These are phyloP conservation scores for Falciphora oryzae DNA, from an alignment of 2,329 filamentous ascomycete genomes.

Conservation along the genomic window DNA sequence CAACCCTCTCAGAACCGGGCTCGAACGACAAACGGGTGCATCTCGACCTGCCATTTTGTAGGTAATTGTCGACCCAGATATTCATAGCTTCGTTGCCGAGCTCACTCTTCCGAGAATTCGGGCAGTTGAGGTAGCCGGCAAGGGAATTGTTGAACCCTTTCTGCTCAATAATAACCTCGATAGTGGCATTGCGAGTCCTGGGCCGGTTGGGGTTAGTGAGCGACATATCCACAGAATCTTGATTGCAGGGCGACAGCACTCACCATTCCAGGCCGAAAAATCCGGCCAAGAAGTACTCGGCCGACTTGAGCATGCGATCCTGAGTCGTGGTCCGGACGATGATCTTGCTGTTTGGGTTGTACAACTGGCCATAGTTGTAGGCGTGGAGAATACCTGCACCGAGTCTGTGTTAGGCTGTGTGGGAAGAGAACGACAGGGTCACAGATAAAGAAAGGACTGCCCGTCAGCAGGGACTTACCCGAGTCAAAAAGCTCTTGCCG, in stretches of 20 bases:
- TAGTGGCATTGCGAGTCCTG: slow-evolving; percentile 61
- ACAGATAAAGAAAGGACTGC: background rate
- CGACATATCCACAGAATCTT: background rate
- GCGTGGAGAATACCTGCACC: slow-evolving; percentile 57
- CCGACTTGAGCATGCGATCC: slow-evolving; percentile 70
- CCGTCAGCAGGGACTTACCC: slow-evolving; percentile 23
- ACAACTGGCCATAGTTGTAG: slow-evolving; percentile 66
- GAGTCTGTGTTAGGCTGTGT: background rate
- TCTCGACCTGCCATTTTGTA: slow-evolving; percentile 45
- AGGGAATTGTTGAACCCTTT: slow-evolving; percentile 63
- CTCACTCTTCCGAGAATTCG: slow-evolving; percentile 48
- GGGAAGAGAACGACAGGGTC: background rate
- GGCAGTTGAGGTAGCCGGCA: slow-evolving; percentile 61
- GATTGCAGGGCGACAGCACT: slow-evolving; percentile 9
- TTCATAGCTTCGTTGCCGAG: slow-evolving; percentile 47
- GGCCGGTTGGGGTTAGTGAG: background rate
- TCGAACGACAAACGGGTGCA: background rate
- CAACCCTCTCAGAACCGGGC: background rate
- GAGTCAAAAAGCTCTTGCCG: slow-evolving; percentile 69
- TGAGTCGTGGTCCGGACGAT: slow-evolving; percentile 70
- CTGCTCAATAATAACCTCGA: slow-evolving; percentile 66
- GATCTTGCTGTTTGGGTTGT: slow-evolving; percentile 67
- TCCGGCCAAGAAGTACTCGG: slow-evolving; percentile 72
- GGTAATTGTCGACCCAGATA: slow-evolving; percentile 60
- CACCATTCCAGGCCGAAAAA: slow-evolving; percentile 71